Percentiles rank a stretch among this genome's conserved stretches.
Conservation (phyloP, 1,284 basidiomycete genomes). For the Melampsora americana region DNA sequence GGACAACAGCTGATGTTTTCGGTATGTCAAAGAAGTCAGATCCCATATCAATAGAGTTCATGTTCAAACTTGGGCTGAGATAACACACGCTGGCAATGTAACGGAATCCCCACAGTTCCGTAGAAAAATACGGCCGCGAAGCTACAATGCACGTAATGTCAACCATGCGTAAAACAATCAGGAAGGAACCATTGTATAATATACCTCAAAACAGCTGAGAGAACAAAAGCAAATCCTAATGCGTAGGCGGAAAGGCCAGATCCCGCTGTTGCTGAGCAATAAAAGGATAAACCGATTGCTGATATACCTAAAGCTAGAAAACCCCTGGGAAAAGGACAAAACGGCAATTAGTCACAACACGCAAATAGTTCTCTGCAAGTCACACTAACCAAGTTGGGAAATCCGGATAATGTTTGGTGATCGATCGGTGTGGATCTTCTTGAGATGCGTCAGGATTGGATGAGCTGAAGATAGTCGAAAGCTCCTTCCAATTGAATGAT, state of each 20-base stretch:
- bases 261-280: conserved; percentile 6
- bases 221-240: conserved; percentile 3
- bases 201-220: conserved; percentile 33
- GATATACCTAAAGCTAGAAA: conserved; percentile 6
- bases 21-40: neutral
- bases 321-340: conserved; percentile 2
- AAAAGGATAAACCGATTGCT: conserved; percentile 15
- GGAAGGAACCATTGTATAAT: neutral
- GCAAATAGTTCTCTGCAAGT: neutral
- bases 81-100: conserved; percentile 39
- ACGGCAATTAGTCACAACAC: too few relatives aligned
- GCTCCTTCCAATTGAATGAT: conserved; percentile 16
- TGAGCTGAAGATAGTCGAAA: neutral
- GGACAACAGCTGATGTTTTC: conserved; percentile 27
- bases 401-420: neutral
- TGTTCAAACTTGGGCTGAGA: neutral
- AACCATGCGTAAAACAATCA: neutral
- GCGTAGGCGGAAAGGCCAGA: conserved; percentile 19
- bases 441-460: neutral
- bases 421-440: neutral
- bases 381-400: neutral
- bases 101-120: conserved; percentile 19
- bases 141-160: neutral
- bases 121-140: conserved; percentile 42
- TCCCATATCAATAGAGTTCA: neutral